Evolutionary conservation across 768 basidiomycete genomes (phyloP), one percentile per base, ranked within the genome.

Genomic region (Solioccasus polychromus): DNA sequence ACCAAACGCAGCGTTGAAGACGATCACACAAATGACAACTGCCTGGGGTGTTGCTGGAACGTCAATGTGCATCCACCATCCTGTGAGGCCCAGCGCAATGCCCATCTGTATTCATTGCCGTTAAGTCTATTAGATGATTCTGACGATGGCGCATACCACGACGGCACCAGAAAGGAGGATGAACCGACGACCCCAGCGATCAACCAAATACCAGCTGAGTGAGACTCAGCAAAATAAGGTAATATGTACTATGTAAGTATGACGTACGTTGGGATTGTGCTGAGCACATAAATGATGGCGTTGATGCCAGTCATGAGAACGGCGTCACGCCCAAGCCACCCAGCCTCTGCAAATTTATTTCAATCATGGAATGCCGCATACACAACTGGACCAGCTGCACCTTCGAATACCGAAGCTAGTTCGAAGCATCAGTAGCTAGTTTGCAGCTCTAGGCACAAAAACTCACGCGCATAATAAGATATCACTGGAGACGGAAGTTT

Each of bases 231-330:
- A 39, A 47, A 30, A 40, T 48, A 48, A 42, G 29, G n/a, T n/a
- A n/a, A 28, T 31, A 44, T 42, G 41, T 20, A 48, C 19, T 1
- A 36, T 8, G 34, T 17, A 36, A 15, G 24, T 17, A n/a, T 23
- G n/a, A 66, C 86, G 48, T 51, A 92, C 86, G 92, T 85, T 5
- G 90, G 90, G 31, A 94, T 67, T 4, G 91, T 89, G 59, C 83
- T 85, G 11, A 87, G 68, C 19, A 90, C 59, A 53, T 92, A 92
- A 49, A 92, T 84, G 43, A 88, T 72, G 7, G 86, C 81, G 58
- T 96, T 97, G 60, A 96, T 88, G 2, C 93, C 94, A 11, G 93
- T 91, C 94, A 97, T 97, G 20, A 97, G 73, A 50, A 97, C 80
- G 11, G 94, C 94, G 58, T 94, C 82, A 31, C 94, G 78, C 12